Conservation (phyloP, 495 filamentous ascomycete genomes). For the Hypoxylon subgilvum region DNA sequence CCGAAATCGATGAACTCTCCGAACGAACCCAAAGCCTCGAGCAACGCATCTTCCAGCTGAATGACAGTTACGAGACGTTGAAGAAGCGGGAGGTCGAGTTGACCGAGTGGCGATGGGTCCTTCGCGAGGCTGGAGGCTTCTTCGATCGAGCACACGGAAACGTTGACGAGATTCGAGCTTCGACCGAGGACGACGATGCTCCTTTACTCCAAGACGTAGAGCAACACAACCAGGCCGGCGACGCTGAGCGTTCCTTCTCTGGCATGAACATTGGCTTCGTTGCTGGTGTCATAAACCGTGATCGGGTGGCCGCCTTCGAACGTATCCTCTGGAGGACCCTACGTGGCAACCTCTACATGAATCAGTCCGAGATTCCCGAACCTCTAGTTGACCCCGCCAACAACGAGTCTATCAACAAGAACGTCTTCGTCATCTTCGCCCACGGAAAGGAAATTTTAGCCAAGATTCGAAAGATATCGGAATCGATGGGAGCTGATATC, state of each 20-base stretch:
- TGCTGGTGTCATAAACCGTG: slow-evolving; percentile 92
- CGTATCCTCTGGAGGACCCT: slow-evolving; percentile 96
- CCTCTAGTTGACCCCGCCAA: slow-evolving; percentile 89
- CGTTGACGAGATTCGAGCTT: slow-evolving; percentile 93
- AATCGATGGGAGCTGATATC: slow-evolving; percentile 91
- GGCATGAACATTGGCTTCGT: slow-evolving; percentile 99
- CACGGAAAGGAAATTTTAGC: slow-evolving; percentile 97
- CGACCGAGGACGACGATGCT: slow-evolving; percentile 82
- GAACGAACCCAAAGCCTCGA: slow-evolving; percentile 91
- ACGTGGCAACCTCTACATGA: slow-evolving; percentile 99
- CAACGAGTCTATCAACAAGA: slow-evolving; percentile 93
- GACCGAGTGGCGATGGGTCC: slow-evolving; percentile 96
- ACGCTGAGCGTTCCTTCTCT: slow-evolving; percentile 84
- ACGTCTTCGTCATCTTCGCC: slow-evolving; percentile 98
- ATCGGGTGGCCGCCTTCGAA: slow-evolving; percentile 93
- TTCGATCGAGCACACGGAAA: slow-evolving; percentile 96
- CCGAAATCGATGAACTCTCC: slow-evolving; percentile 93
- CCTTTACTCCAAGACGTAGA: slow-evolving; percentile 86
- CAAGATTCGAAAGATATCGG: slow-evolving; percentile 98
- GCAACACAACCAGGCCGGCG: slow-evolving; percentile 75
- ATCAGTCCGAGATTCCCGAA: slow-evolving; percentile 96
- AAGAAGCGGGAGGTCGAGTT: slow-evolving; percentile 97
- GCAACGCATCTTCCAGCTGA: slow-evolving; percentile 85
- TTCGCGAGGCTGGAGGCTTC: slow-evolving; percentile 93
- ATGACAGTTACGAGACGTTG: slow-evolving; percentile 96